Base-by-base conservation (phyloP, 2,329 filamentous ascomycete genomes). In the Mycogone perniciosa region DNA sequence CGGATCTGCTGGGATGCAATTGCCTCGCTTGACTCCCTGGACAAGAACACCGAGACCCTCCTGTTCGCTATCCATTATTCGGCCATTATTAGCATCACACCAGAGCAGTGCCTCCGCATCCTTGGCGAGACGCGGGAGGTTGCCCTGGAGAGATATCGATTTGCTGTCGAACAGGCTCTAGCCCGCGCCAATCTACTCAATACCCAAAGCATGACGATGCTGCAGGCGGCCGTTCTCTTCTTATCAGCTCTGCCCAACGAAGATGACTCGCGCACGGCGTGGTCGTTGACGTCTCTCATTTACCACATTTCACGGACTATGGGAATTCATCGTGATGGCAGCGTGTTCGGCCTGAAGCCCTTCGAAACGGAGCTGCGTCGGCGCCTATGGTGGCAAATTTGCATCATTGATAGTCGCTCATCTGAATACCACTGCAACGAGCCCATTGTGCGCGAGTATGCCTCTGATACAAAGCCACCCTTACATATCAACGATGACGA, bases 1-100 rank as follows among this genome's bases (percentile, higher is more conserved):
- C 50, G 44, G 4, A 51, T 60, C 2, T 67, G 63, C 54, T 62
- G 59, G 58, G 46, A 58, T 5, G 53, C 60, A 2, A 55, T 64
- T 6, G 52, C 56, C 5, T 54, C 57, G 1, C 46, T 54, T 3
- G 41, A 41, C 2, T 49, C 54, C 0, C 34, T 61, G 8, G 55
- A 59, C 9, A 54, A 52, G 33, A 53, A 59, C 20, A 56, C 46
- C 4, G 56, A 59, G 11, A 52, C 61, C 3, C 56, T 63, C 8
- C n/a, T 63, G 6, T 51, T 55, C n/a, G 38, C 45, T 13, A 47
- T 52, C 13, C 27, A 52, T 39, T 51, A 44, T 43, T 48, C 54
- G 6, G 34, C 50, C 13, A 31, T 53, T 30, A 27, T 54, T 39
- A 54, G 52, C 29, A n/a, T 52, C 13, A 37, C 5, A 10, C 31